A percentile compares a stretch with the other conserved stretches of the same genome.
Conservation (phyloP, 805 yeast species). For the Yarrowia sp. region DNA sequence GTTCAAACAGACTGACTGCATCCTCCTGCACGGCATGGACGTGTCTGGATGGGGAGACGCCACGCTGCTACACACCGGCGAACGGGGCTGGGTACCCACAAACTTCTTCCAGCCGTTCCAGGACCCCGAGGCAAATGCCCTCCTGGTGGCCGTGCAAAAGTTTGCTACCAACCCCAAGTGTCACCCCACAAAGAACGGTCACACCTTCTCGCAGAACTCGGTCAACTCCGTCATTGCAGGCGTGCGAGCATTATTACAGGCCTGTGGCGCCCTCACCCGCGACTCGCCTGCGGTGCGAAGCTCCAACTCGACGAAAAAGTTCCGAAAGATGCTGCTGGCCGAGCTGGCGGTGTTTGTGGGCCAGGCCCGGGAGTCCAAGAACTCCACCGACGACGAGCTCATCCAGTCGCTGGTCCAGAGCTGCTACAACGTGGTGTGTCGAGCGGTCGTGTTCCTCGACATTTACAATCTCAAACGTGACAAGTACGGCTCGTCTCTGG, state of each 20-base stretch:
- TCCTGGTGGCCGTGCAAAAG: slow-evolving; percentile 50
- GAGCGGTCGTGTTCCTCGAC: slow-evolving; percentile 49
- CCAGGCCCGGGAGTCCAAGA: slow-evolving; percentile 49
- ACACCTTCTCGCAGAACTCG: slow-evolving; percentile 50
- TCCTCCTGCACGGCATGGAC: slow-evolving; percentile 52
- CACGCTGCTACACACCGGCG: slow-evolving; percentile 49
- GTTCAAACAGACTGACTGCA: slow-evolving; percentile 51
- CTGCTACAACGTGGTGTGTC: slow-evolving; percentile 48
- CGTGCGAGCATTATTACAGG: slow-evolving; percentile 50
- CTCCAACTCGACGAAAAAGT: slow-evolving; percentile 47
- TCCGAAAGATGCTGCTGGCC: slow-evolving; percentile 51
- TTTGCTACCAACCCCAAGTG: slow-evolving; percentile 50
- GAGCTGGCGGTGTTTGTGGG: slow-evolving; percentile 53
- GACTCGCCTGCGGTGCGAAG: slow-evolving; percentile 48
- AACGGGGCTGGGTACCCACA: slow-evolving; percentile 55
- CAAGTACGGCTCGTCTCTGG: slow-evolving; percentile 11
- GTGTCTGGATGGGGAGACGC: slow-evolving; percentile 57
- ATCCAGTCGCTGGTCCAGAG: slow-evolving; percentile 49
- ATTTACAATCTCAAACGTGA: slow-evolving; percentile 41
- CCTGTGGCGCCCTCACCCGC: slow-evolving; percentile 49
- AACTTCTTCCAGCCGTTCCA: slow-evolving; percentile 52
- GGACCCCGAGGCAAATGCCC: slow-evolving; percentile 50
- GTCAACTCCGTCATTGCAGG: slow-evolving; percentile 52
- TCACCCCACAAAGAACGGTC: slow-evolving; percentile 42
- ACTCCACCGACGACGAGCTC: slow-evolving; percentile 47